Evolutionary conservation across 169 alveolate species (phyloP).

Genomic region (Plasmodium vinckei): DNA sequence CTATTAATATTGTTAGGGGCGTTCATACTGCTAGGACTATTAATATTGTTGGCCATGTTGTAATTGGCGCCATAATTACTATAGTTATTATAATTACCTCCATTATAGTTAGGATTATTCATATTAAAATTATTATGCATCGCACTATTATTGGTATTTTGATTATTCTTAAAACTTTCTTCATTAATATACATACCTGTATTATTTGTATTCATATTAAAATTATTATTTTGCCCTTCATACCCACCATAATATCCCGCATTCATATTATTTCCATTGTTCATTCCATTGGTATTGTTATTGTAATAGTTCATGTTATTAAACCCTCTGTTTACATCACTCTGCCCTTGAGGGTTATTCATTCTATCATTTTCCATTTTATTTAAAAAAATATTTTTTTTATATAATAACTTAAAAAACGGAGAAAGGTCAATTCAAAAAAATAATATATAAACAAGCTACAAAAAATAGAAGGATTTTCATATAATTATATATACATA

Average conservation of each 20-base stretch:
- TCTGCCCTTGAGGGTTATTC: constrained; percentile 1
- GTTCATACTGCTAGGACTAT: background rate
- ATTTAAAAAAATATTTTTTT: no score
- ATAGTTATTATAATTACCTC: background rate
- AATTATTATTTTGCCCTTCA: background rate
- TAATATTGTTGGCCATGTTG: background rate
- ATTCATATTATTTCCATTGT: background rate
- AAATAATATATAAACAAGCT: background rate
- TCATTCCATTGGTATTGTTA: background rate
- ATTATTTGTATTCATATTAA: background rate
- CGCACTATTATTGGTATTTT: background rate
- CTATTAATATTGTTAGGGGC: background rate
- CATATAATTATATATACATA: constrained; percentile 11
- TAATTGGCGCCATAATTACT: background rate
- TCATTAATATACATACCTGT: constrained; percentile 3
- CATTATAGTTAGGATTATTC: background rate
- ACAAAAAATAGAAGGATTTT: background rate
- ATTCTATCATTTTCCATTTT: constrained; percentile 32
- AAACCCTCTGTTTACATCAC: background rate
- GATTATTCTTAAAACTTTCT: background rate
- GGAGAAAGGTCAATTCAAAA: background rate
- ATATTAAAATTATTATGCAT: background rate
- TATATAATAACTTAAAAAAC: background rate
- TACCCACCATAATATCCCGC: background rate
- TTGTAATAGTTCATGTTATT: constrained; percentile 7